These are phyloP conservation scores for Stromatinia cepivora DNA, from an alignment of 2,329 filamentous ascomycete genomes.

Conservation along the genomic window DNA sequence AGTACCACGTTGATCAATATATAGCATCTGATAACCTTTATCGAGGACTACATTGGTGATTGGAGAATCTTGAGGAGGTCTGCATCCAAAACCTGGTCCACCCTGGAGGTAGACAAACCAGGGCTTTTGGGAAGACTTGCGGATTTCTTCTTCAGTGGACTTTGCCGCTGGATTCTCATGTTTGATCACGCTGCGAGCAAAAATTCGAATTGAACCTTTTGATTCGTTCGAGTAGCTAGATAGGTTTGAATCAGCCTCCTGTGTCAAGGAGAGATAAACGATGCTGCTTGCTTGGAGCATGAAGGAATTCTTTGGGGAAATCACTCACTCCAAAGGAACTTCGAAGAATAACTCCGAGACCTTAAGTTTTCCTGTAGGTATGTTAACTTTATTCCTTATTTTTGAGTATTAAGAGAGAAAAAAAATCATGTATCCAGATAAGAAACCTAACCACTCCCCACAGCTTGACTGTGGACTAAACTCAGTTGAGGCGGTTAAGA, in stretches of 20 bases:
- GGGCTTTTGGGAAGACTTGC: constrained; percentile 53
- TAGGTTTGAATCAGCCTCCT: constrained; percentile 33
- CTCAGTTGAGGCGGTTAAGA: neutral
- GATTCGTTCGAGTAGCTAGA: constrained; percentile 20
- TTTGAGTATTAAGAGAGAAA: no score
- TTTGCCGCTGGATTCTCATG: constrained; percentile 55
- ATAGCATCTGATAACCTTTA: constrained; percentile 80
- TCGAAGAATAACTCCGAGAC: constrained; percentile 85
- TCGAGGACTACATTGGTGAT: constrained; percentile 71
- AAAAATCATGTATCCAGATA: neutral
- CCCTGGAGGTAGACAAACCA: constrained; percentile 78
- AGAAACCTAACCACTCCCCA: neutral
- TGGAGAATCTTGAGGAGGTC: constrained; percentile 69
- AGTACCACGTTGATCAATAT: constrained; percentile 89
- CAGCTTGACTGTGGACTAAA: neutral
- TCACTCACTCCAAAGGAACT: constrained; percentile 79
- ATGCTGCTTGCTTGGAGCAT: neutral
- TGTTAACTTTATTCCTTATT: constrained; percentile 13
- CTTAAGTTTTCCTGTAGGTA: constrained; percentile 63
- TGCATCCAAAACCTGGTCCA: constrained; percentile 53
- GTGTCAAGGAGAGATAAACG: constrained; percentile 53
- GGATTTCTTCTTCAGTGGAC: constrained; percentile 41
- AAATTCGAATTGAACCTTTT: constrained; percentile 66
- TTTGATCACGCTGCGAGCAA: constrained; percentile 72
- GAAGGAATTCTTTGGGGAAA: constrained; percentile 49